Conservation (phyloP, 2,329 filamentous ascomycete genomes). For the Pezicula radicicola region DNA sequence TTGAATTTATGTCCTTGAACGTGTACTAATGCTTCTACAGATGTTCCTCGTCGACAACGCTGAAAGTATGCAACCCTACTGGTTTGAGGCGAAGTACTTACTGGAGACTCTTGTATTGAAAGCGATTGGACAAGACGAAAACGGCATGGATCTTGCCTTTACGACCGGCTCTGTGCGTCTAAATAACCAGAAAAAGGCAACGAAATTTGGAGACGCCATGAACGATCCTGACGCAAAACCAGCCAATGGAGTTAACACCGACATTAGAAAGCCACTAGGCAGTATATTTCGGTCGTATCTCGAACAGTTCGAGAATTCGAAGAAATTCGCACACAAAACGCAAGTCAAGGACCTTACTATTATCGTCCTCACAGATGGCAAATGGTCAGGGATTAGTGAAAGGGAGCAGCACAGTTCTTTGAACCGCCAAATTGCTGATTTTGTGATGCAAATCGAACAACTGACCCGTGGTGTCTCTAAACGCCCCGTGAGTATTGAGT, state of each 20-base stretch:
- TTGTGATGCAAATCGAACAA: slow-evolving; percentile 1
- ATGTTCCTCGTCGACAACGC: slow-evolving; percentile 29
- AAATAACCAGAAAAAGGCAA: not conserved
- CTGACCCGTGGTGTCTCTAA: not conserved
- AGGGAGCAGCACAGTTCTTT: slow-evolving; percentile 3
- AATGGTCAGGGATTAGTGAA: slow-evolving; percentile 9
- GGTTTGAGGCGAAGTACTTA: slow-evolving; percentile 20
- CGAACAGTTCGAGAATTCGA: too few species aligned
- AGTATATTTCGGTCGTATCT: too few species aligned
- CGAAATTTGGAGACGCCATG: slow-evolving; percentile 1
- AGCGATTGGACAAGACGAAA: slow-evolving; percentile 22
- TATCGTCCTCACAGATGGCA: slow-evolving; percentile 18
- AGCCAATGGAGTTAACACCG: too few species aligned
- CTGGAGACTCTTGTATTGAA: slow-evolving; percentile 23
- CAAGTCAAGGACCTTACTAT: slow-evolving; percentile 9
- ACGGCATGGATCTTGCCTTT: slow-evolving; percentile 26
- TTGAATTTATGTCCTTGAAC: not conserved
- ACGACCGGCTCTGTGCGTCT: slow-evolving; percentile 5
- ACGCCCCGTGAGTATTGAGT: slow-evolving; percentile 27
- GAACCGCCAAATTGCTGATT: slow-evolving; percentile 6
- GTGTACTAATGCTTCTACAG: slow-evolving; percentile 4
- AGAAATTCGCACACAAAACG: not conserved
- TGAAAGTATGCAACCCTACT: slow-evolving; percentile 19
- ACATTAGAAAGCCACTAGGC: too few species aligned
- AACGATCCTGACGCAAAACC: not conserved